These are phyloP conservation scores for Houttuynia cordata DNA, from an alignment of 164 flowering plant species.

Conservation along the genomic window DNA sequence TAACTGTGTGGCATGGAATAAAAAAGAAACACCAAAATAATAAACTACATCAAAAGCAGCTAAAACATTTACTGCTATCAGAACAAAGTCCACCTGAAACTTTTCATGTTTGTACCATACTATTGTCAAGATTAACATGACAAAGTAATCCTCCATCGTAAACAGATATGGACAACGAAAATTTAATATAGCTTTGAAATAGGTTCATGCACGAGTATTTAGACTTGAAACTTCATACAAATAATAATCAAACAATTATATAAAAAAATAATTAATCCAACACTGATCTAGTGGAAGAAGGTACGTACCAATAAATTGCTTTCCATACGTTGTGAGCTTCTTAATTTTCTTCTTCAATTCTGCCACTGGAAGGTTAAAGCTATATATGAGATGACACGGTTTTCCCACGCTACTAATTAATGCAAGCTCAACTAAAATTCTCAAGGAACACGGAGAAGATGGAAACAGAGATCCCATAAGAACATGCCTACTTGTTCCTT, in stretches of 20 bases:
- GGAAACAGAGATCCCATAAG: not conserved
- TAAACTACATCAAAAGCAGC: not conserved
- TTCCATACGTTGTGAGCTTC: not conserved
- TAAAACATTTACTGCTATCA: not conserved
- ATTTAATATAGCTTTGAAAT: too few species aligned
- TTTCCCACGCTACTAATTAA: not conserved
- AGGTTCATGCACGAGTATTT: too few species aligned
- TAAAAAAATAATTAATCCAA: too few species aligned
- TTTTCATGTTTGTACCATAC: too few species aligned
- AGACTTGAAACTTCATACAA: too few species aligned
- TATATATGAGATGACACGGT: not conserved
- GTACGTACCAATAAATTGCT: not conserved
- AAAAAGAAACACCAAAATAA: not conserved
- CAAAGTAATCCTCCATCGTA: too few species aligned
- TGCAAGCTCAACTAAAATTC: not conserved
- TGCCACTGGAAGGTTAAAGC: not conserved
- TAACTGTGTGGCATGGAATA: not conserved
- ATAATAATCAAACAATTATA: too few species aligned
- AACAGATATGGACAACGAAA: too few species aligned
- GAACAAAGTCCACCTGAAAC: not conserved
- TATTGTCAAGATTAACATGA: too few species aligned
- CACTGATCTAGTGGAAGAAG: too few species aligned
- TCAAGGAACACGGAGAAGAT: not conserved
- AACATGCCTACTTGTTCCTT: constrained; percentile 4
- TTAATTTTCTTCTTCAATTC: constrained; percentile 1